Evolutionary conservation across 306 rosid genomes (phyloP), one percentile per base, ranked within the genome.

Genomic region (Lathyrus sativus): DNA sequence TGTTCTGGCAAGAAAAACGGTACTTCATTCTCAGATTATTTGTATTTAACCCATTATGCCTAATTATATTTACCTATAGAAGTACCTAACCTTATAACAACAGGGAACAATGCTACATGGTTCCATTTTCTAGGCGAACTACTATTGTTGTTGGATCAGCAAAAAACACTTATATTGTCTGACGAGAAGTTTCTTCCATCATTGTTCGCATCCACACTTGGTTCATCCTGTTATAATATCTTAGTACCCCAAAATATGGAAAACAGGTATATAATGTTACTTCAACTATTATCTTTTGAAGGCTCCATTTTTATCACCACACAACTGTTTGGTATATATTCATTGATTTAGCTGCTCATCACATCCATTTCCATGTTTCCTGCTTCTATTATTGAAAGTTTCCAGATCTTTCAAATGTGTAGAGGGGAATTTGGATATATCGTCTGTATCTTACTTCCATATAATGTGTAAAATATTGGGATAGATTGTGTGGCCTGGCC

Each of bases 1-100:
- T 75, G 76, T 24, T 83, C 82, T 71, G 89, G 85, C 85, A 86
- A 85, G 83, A 92, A 81, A 86, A 90, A 93, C 74, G 98, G 98
- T 92, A 89, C 54, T 69, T 49, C 50, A 17, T 56, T 64, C 45
- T 54, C 55, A 13, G 35, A 75, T 60, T 71, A 54, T 44, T 60
- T 56, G n/a, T 62, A 43, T 65, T 19, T 46, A 12, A n/a, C 10
- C 15, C 65, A 41, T 43, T 53, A 42, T 56, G 6, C 46, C 22
- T 35, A 7, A 29, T 65, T 63, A 11, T 8, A 63, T 68, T 66
- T 61, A 41, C 43, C 17, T 62, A 66, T 24, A 67, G 6, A 13
- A 73, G 26, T 74, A 62, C 75, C 56, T 56, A 26, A 63, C 62
- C 38, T 69, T 50, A 61, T 60, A 70, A 49, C 63, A 50, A 41